phyloP scores from a whole-genome alignment of 805 yeast species.

The Nakazawaea laoshanensis region DNA sequence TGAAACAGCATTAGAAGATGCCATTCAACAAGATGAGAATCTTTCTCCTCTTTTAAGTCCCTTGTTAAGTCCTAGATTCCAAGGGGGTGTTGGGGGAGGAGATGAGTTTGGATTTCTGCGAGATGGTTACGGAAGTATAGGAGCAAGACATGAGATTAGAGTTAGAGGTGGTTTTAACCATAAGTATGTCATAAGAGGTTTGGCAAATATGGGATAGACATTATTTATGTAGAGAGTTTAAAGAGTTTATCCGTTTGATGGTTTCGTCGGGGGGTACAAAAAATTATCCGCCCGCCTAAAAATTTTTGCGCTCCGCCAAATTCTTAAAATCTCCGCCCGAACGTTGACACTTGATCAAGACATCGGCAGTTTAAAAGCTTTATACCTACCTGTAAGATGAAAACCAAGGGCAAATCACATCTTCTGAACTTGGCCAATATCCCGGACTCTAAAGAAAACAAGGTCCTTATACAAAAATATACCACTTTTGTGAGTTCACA shows the following conservation, averaged over 20 bases:
- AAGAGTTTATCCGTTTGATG: too few relatives aligned
- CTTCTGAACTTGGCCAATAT: not conserved
- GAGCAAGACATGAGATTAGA: slow-evolving; percentile 14
- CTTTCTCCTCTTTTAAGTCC: slow-evolving; percentile 42
- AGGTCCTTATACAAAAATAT: slow-evolving; percentile 18
- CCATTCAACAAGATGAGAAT: slow-evolving; percentile 34
- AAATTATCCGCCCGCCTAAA: too few relatives aligned
- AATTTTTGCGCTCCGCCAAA: too few relatives aligned
- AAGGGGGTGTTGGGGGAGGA: slow-evolving; percentile 6
- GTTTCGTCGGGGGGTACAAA: too few relatives aligned
- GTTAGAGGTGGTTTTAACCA: slow-evolving; percentile 26
- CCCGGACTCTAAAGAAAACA: slow-evolving; percentile 9
- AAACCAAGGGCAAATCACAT: not conserved
- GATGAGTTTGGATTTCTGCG: slow-evolving; percentile 6
- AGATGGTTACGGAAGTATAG: not conserved
- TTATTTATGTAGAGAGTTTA: too few relatives aligned
- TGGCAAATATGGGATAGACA: too few relatives aligned
- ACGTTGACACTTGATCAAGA: too few relatives aligned
- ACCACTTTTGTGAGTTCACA: slow-evolving; percentile 21
- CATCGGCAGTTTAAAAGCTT: too few relatives aligned
- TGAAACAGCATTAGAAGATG: slow-evolving; percentile 38
- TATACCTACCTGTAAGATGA: slow-evolving; percentile 2
- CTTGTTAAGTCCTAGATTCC: slow-evolving; percentile 15
- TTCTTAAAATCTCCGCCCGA: too few relatives aligned
- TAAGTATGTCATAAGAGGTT: slow-evolving; percentile 24